Evolutionary conservation across 2,329 filamentous ascomycete genomes (phyloP).

Genomic region (Pseudocercospora ulei): DNA sequence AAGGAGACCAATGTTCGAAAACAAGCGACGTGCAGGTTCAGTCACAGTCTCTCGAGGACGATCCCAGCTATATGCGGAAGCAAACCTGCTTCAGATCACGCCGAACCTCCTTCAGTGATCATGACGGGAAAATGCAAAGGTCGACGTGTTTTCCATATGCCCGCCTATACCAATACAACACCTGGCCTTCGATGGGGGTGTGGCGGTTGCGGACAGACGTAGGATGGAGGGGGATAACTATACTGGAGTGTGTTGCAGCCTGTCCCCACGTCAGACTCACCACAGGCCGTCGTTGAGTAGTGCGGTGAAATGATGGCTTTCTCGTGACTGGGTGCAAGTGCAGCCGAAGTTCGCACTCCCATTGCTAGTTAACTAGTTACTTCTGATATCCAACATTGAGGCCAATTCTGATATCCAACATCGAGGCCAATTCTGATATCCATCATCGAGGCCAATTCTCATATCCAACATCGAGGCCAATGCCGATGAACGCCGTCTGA

Average conservation of each 20-base stretch:
- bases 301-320: background rate
- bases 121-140: constrained; percentile 21
- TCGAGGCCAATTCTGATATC: too few relatives aligned
- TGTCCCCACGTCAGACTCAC: too few relatives aligned
- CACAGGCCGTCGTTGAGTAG: too few relatives aligned
- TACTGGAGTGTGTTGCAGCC: too few relatives aligned
- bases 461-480: background rate
- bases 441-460: background rate
- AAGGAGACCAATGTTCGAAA: background rate
- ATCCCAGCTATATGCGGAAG: constrained; percentile 24
- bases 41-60: constrained; percentile 27
- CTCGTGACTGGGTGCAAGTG: constrained; percentile 3
- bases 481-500: constrained; percentile 4
- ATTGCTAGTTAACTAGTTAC: too few relatives aligned
- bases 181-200: too few relatives aligned
- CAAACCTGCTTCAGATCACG: constrained; percentile 28
- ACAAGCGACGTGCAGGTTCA: constrained; percentile 33
- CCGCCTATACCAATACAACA: too few relatives aligned
- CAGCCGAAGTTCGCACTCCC: constrained; percentile 1
- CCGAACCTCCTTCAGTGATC: constrained; percentile 26
- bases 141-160: too few relatives aligned
- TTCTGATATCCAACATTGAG: background rate
- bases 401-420: background rate
- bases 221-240: too few relatives aligned
- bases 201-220: too few relatives aligned